Evolutionary conservation across 2,329 filamentous ascomycete genomes (phyloP), one percentile per base, ranked within the genome.

Genomic region (Fusarium verrucosum): DNA sequence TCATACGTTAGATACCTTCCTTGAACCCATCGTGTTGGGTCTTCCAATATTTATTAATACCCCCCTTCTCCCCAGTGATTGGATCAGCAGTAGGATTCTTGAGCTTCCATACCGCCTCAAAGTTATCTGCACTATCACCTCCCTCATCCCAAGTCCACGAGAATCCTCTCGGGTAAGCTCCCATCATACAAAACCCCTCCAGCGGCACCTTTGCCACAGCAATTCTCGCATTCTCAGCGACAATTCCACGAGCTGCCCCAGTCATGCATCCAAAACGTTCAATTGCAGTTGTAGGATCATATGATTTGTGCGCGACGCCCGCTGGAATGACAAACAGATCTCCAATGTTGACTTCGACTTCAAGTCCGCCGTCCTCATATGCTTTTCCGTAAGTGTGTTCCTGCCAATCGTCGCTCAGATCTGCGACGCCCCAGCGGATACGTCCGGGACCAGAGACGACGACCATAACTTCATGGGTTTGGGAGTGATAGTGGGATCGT

Each of bases 91-190:
- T 28, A 7, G 56, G 45, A 1, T 44, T 59, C 3, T 40, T 30
- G 2, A 59, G 23, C 0, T 2, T 2, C 56, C 56, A 59, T 6
- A 59, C 54, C 10, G 56, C 28, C 9, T 53, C 20, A 14, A 59
- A 59, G 7, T 53, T 33, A 2, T 30, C 28, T 17, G 46, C 19
- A 10, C 28, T 59, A 19, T 59, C 56, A 2, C 56, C 54, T 8
- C 54, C 56, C 8, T 59, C 56, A 20, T 59, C 54, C 56, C 56
- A 59, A 1, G 56, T 59, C 56, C 56, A 59, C 1, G 56, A 59
- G 3, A 59, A 59, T 0, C 54, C 56, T 1, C 17, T 25, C 0
- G 56, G 56, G 7, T 59, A 60, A 25, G 56, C 56, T 0, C 56
- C 56, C 55, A 59, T 59, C 56, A 59, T 59, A 3, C 56, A 59